Base-by-base conservation (phyloP, 768 basidiomycete species). In the Cyclocybe cylindracea region DNA sequence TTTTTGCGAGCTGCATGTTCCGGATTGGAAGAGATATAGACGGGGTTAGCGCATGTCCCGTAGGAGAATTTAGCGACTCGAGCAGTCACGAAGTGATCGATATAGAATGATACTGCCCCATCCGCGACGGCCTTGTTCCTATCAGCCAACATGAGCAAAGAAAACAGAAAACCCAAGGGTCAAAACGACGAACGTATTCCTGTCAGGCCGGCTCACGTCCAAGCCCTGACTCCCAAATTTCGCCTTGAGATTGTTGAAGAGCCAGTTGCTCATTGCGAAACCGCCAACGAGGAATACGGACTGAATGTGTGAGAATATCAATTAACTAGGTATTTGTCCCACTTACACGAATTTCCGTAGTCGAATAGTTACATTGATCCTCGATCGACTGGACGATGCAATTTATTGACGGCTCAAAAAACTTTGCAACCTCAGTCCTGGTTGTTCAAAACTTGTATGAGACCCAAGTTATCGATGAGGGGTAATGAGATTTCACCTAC, bases 241-340 rank as follows among this genome's bases (percentile, higher is more conserved):
- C 44, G 57, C 63, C 50, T 71, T 74, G 5, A 83, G 65, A 46
- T 70, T 64, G 1, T 68, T 56, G 53, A 72, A 76, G n/a, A 83
- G 61, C 71, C 76, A 82, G 34, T 78, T 74, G 53, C 75, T 80
- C 0, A 78, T 77, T 6, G 76, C 77, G 55, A 82, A 82, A 0
- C 80, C 81, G 19, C 81, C 80, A 9, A 83, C 79, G 2, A 83
- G 70, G 38, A 74, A 69, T 9, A 75, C 66, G 7, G 67, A 66
- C 74, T 75, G 24, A 24, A 24, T 16, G 16, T 16, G 16, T 16
- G 16, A 16, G 16, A 16, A 16, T 16, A 16, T 16, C 16, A 16
- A 16, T 16, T 16, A 16, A 16, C 16, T 16, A 16, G 16, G 16
- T 16, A 16, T 16, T 16, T 16, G 16, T 16, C 16, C 16, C 16